Percentiles rank a stretch among this genome's conserved stretches.
Evolutionary conservation across 495 filamentous ascomycete genomes (phyloP).

Genomic region (Penicillium pulvis): DNA sequence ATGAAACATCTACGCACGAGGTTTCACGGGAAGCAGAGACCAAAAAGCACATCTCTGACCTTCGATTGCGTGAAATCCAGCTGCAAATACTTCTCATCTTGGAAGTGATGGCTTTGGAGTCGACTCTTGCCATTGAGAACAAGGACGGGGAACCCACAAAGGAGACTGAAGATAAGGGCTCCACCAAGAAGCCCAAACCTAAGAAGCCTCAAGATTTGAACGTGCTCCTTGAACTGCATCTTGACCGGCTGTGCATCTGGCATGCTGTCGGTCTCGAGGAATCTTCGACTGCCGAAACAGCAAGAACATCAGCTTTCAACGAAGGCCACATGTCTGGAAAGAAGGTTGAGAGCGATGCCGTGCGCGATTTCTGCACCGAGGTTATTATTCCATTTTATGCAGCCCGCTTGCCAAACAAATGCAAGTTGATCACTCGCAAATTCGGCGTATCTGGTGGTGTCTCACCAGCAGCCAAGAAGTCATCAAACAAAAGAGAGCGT

Average conservation of each 20-base stretch:
- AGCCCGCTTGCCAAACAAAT: constrained; percentile 78
- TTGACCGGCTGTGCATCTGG: constrained; percentile 95
- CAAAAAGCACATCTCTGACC: constrained; percentile 60
- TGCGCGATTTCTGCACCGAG: constrained; percentile 84
- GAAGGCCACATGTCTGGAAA: constrained; percentile 41
- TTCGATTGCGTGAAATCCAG: constrained; percentile 79
- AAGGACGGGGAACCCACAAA: constrained; percentile 27
- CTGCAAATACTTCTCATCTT: constrained; percentile 88
- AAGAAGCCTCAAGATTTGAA: constrained; percentile 61
- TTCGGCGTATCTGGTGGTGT: constrained; percentile 73
- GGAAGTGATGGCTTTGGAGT: constrained; percentile 79
- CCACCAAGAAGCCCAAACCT: constrained; percentile 38
- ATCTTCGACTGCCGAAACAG: constrained; percentile 33
- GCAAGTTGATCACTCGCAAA: constrained; percentile 78
- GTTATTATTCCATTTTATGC: constrained; percentile 93
- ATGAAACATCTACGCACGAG: constrained; percentile 39
- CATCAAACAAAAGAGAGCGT: constrained; percentile 32
- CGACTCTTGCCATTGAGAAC: constrained; percentile 36
- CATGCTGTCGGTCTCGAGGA: constrained; percentile 70
- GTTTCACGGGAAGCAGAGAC: constrained; percentile 54
- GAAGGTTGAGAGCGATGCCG: constrained; percentile 55
- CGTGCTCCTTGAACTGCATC: constrained; percentile 75
- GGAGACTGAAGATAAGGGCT: constrained; percentile 39
- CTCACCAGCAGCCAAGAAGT: constrained; percentile 51
- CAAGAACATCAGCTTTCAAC: constrained; percentile 33